phyloP scores from a whole-genome alignment of 2,329 filamentous ascomycete genomes.

The Alternaria rosae region DNA sequence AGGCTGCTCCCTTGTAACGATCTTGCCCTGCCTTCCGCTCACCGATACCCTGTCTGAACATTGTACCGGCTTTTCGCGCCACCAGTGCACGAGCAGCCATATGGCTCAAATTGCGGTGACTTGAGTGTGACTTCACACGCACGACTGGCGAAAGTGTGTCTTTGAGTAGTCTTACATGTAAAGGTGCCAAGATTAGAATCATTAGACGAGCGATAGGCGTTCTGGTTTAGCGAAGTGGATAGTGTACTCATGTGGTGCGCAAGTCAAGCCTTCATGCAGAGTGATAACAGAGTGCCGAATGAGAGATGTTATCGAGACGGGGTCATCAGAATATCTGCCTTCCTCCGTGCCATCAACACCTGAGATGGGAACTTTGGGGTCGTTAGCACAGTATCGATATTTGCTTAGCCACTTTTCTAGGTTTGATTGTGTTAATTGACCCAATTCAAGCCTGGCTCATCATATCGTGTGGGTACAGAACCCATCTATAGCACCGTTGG shows the following conservation, averaged over 20 bases:
- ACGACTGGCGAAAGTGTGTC: not conserved
- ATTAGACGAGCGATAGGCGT: not conserved
- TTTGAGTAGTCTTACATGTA: not conserved
- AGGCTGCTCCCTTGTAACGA: not conserved
- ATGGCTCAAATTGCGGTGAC: conserved; percentile 21
- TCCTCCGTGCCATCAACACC: not conserved
- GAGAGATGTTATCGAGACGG: not conserved
- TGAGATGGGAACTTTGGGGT: not conserved
- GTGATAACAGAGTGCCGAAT: not conserved
- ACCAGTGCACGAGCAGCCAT: conserved; percentile 12
- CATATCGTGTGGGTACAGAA: not conserved
- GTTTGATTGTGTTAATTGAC: not conserved
- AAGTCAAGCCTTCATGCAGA: not conserved
- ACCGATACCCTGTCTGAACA: not conserved
- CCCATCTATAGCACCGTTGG: conserved; percentile 11
- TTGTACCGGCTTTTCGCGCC: not conserved
- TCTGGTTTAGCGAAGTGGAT: not conserved
- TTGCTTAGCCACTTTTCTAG: not conserved
- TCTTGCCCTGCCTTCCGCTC: not conserved
- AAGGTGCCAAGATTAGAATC: not conserved
- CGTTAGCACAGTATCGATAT: not conserved
- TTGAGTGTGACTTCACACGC: conserved; percentile 2
- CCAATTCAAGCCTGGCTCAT: not conserved
- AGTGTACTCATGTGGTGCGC: not conserved
- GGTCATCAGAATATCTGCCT: not conserved